phyloP scores from a whole-genome alignment of 31 red algal genomes.

The Odonthalia washingtoniensis region DNA sequence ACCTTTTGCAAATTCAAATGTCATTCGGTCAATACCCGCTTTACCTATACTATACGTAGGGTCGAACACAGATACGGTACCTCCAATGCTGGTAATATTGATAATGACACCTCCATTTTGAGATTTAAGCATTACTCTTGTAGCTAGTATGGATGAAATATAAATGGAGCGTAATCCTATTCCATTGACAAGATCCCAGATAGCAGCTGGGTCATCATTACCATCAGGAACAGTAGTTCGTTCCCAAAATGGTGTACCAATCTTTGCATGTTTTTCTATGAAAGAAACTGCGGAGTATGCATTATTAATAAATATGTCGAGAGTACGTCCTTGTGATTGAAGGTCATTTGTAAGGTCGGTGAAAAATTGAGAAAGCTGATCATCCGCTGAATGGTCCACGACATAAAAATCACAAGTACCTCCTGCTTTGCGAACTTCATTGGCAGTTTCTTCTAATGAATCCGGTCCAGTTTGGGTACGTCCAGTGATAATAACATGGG shows the following conservation, averaged over 20 bases:
- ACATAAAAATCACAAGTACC: slow-evolving; percentile 43
- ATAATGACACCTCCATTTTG: slow-evolving; percentile 49
- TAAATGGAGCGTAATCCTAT: slow-evolving; percentile 61
- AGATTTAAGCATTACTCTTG: slow-evolving; percentile 26
- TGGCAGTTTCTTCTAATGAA: slow-evolving; percentile 44
- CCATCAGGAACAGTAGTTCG: slow-evolving; percentile 24
- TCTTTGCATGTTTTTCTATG: background rate
- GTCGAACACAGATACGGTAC: slow-evolving; percentile 57
- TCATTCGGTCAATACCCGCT: slow-evolving; percentile 49
- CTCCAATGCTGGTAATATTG: slow-evolving; percentile 54
- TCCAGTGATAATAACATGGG: slow-evolving; percentile 54
- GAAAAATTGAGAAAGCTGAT: slow-evolving; percentile 44
- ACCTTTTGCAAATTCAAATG: slow-evolving; percentile 43
- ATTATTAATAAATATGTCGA: slow-evolving; percentile 67
- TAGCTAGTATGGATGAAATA: slow-evolving; percentile 33
- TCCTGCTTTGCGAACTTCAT: slow-evolving; percentile 38
- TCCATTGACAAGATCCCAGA: slow-evolving; percentile 59
- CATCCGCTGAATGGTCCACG: slow-evolving; percentile 61
- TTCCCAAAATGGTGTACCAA: slow-evolving; percentile 45
- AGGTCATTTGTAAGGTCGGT: background rate
- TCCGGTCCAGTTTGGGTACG: slow-evolving; percentile 37
- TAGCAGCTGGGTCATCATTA: slow-evolving; percentile 34
- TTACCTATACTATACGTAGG: slow-evolving; percentile 60
- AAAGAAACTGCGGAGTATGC: slow-evolving; percentile 51
- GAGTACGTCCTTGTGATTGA: background rate